Evolutionary conservation across 176 grass and related monocot genomes (phyloP).

Genomic region (Musa acuminata): DNA sequence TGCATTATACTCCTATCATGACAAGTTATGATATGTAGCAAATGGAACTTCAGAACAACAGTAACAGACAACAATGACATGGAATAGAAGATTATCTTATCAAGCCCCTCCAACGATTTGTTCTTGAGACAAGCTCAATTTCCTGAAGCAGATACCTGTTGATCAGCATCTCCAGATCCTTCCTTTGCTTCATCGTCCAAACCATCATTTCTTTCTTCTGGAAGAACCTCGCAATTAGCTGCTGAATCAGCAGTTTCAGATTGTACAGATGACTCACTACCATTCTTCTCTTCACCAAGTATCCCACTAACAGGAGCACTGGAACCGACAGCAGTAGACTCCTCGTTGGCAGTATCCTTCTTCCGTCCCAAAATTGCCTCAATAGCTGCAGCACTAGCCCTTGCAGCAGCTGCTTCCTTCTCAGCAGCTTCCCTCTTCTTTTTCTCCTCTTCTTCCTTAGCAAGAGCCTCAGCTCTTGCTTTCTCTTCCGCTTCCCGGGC

Average conservation of each 20-base stretch:
- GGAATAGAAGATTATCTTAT: background rate
- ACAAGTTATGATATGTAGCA: background rate
- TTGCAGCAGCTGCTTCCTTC: constrained; percentile 61
- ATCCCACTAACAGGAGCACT: constrained; percentile 13
- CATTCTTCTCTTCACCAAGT: constrained; percentile 30
- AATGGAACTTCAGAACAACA: background rate
- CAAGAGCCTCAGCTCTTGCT: constrained; percentile 45
- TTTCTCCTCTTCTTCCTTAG: constrained; percentile 57
- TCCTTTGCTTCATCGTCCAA: background rate
- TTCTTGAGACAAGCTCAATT: background rate
- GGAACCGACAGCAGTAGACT: constrained; percentile 5
- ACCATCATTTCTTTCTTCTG: background rate
- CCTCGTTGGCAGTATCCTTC: constrained; percentile 33
- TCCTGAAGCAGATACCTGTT: constrained; percentile 10
- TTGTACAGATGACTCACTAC: constrained; percentile 15
- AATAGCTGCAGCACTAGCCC: constrained; percentile 73
- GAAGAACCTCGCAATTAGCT: background rate
- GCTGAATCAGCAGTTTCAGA: constrained; percentile 4
- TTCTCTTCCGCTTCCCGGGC: constrained; percentile 48
- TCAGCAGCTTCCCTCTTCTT: constrained; percentile 56
- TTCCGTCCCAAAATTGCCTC: constrained; percentile 52
- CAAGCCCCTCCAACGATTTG: background rate
- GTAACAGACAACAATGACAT: background rate
- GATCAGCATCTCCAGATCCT: background rate
- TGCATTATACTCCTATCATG: background rate